These are phyloP conservation scores for Pythium biforme DNA, from an alignment of 352 stramenopile genomes.

Conservation along the genomic window DNA sequence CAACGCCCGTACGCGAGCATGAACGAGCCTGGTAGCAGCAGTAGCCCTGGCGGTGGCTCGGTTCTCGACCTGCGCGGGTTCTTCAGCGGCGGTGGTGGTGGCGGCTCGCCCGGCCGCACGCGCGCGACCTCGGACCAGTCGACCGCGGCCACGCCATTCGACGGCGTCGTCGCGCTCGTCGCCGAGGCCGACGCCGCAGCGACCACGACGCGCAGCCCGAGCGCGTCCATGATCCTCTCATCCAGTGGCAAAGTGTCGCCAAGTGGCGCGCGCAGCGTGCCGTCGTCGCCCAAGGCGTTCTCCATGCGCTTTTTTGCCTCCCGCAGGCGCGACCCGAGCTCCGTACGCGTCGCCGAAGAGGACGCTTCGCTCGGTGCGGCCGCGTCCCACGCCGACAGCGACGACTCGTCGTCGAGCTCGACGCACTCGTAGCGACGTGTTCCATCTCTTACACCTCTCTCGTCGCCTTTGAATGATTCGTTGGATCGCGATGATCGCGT, in stretches of 20 bases:
- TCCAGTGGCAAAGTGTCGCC: slow-evolving; percentile 5
- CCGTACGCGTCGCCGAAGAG: not conserved
- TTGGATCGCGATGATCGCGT: no score
- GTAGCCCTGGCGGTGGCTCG: no score
- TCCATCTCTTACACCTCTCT: no score
- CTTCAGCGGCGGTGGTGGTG: not conserved
- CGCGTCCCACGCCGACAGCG: not conserved
- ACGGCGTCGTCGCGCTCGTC: slow-evolving; percentile 1
- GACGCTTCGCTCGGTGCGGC: not conserved
- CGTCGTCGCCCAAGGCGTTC: slow-evolving; percentile 19
- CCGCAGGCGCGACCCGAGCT: slow-evolving; percentile 12
- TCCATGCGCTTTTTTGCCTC: slow-evolving; percentile 20
- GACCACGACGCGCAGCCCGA: slow-evolving; percentile 4
- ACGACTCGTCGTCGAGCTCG: slow-evolving; percentile 1
- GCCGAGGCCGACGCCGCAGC: slow-evolving; percentile 1
- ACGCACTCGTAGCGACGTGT: not conserved
- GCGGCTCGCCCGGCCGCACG: not conserved
- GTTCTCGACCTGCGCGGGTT: not conserved
- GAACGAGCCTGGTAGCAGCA: slow-evolving; percentile 2
- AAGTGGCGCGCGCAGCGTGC: slow-evolving; percentile 3
- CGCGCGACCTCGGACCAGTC: slow-evolving; percentile 19
- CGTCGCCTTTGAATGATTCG: no score
- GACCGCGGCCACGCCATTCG: not conserved
- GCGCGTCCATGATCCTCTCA: slow-evolving; percentile 5
- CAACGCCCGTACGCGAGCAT: slow-evolving; percentile 24